Conservation (phyloP, 2,329 filamentous ascomycete species). For the Bipolaris oryzae region DNA sequence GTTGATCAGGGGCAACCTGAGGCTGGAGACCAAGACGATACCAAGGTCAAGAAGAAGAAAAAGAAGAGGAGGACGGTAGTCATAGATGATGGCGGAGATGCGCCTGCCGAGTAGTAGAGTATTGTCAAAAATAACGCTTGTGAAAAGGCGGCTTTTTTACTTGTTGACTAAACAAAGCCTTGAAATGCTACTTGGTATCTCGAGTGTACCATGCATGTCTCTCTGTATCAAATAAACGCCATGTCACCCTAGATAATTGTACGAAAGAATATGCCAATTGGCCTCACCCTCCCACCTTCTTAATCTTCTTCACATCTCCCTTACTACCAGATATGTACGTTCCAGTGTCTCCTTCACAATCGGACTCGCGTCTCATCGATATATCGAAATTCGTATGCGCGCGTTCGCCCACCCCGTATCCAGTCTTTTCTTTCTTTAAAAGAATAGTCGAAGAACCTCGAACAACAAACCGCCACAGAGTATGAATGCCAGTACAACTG, state of each 20-base stretch:
- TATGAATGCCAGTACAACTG: constrained; percentile 67
- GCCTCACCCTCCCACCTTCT: not conserved
- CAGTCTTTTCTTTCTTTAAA: constrained; percentile 27
- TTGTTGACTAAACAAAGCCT: constrained; percentile 1
- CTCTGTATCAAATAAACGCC: constrained; percentile 7
- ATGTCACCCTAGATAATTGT: constrained; percentile 6
- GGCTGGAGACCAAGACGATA: constrained; percentile 38
- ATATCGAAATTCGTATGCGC: not conserved
- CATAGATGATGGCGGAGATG: constrained; percentile 35
- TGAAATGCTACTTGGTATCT: constrained; percentile 1
- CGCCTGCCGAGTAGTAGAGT: constrained; percentile 14
- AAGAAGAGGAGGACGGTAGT: constrained; percentile 48
- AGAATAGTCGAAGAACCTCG: constrained; percentile 60
- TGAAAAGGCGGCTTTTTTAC: too few relatives aligned
- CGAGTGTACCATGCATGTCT: constrained; percentile 1
- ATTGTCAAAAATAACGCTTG: not conserved
- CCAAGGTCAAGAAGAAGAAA: constrained; percentile 51
- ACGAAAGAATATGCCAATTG: not conserved
- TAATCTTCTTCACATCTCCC: not conserved
- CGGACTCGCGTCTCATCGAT: not conserved
- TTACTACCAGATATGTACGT: not conserved
- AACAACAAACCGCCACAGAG: constrained; percentile 66
- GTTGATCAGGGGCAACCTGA: constrained; percentile 3
- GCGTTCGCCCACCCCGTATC: not conserved
- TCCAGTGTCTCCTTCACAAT: not conserved